phyloP scores from a whole-genome alignment of 2,329 filamentous ascomycete genomes.

The Aureobasidium subglaciale region DNA sequence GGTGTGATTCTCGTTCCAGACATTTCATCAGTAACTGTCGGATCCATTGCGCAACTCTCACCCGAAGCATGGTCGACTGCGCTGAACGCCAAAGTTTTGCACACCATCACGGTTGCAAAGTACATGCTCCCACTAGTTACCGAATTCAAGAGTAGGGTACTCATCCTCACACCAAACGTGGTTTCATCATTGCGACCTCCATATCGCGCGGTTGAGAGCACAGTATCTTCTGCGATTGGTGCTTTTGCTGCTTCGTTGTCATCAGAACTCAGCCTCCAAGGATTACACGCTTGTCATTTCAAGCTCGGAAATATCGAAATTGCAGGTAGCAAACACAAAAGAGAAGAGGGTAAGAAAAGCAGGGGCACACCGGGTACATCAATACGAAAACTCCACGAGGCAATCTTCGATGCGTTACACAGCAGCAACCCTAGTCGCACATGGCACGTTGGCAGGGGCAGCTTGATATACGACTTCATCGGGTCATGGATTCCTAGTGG shows the following conservation, averaged over 20 bases:
- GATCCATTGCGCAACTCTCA: conserved; percentile 77
- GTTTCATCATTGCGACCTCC: conserved; percentile 72
- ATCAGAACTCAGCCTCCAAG: conserved; percentile 68
- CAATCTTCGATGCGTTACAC: conserved; percentile 83
- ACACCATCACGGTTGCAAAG: conserved; percentile 82
- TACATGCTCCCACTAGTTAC: conserved; percentile 60
- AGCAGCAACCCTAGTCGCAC: conserved; percentile 52
- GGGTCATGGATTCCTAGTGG: conserved; percentile 70
- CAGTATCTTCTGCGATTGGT: conserved; percentile 77
- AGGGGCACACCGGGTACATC: conserved; percentile 55
- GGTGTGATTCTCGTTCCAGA: conserved; percentile 78
- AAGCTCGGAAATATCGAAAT: conserved; percentile 90
- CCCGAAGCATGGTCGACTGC: conserved; percentile 81
- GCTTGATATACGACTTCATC: conserved; percentile 75
- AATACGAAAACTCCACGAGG: conserved; percentile 72
- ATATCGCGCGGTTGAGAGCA: conserved; percentile 78
- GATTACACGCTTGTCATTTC: conserved; percentile 75
- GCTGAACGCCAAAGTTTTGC: conserved; percentile 84
- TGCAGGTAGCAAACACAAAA: conserved; percentile 39
- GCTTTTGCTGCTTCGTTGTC: conserved; percentile 76
- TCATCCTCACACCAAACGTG: conserved; percentile 73
- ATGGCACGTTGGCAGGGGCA: conserved; percentile 77
- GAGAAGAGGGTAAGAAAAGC: conserved; percentile 39
- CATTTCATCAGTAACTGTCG: conserved; percentile 55
- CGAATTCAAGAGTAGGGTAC: conserved; percentile 55